Conservation (phyloP, 202 grass and related monocot genomes). For the Schoenoplectus triqueter region DNA sequence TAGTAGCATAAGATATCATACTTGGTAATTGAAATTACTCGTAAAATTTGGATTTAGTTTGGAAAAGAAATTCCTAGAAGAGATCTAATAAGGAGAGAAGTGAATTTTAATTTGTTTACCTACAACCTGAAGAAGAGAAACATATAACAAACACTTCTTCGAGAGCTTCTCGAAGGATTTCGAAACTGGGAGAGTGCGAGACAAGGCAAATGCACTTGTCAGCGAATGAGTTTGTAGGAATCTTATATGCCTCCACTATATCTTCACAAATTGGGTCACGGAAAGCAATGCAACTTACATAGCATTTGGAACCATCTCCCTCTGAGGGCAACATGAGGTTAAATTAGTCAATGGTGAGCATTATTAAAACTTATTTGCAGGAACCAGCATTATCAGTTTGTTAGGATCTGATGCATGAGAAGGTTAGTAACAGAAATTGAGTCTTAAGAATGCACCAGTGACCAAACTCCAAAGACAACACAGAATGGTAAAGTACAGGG, state of each 20-base stretch:
- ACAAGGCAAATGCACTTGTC: conserved; percentile 99
- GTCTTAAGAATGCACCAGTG: neutral
- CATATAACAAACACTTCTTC: conserved; percentile 97
- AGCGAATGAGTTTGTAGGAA: conserved; percentile 78
- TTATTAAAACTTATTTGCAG: conserved; percentile 24
- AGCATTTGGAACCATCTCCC: conserved; percentile 99
- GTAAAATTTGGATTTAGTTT: conserved; percentile 18
- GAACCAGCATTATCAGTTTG: conserved; percentile 32
- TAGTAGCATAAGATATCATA: neutral
- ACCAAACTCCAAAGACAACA: neutral
- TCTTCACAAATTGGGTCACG: conserved; percentile 92
- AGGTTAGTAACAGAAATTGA: conserved; percentile 8
- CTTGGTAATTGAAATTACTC: neutral
- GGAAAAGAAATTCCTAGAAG: neutral
- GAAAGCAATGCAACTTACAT: conserved; percentile 96
- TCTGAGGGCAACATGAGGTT: conserved; percentile 53
- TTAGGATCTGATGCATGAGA: neutral
- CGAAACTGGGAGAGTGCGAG: conserved; percentile 93
- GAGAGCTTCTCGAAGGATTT: conserved; percentile 81
- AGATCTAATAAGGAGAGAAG: conserved; percentile 24
- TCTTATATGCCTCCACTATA: conserved; percentile 83
- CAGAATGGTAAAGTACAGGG: neutral
- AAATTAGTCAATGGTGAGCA: conserved; percentile 6
- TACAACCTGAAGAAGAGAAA: conserved; percentile 88
- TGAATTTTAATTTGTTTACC: conserved; percentile 57